Evolutionary conservation across 148 eudicot species (phyloP).

Genomic region (Vaccinium darrowii): DNA sequence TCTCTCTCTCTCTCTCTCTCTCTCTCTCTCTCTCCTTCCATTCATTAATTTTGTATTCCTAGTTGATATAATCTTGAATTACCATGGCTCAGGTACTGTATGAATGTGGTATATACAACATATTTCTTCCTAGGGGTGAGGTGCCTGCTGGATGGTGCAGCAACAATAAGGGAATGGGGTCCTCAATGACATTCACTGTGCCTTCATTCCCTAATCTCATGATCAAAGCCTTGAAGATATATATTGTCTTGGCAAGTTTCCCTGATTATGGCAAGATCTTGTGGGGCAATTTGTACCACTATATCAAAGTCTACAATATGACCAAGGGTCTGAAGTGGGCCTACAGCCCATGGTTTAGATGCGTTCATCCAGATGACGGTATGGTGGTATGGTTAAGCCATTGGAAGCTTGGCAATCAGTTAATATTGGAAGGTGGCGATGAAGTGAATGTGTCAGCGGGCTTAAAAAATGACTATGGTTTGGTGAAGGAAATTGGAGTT

Average conservation of each 20-base stretch:
- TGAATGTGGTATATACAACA: conserved; percentile 15
- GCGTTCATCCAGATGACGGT: not conserved
- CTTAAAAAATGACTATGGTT: too few relatives aligned
- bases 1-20: not conserved
- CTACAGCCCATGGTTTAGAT: conserved; percentile 1
- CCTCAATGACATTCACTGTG: not conserved
- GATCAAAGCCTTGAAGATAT: conserved; percentile 8
- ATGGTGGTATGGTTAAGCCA: not conserved
- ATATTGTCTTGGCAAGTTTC: not conserved
- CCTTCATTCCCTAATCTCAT: not conserved
- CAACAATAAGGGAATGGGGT: not conserved
- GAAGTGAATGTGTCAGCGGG: not conserved
- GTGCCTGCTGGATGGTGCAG: not conserved
- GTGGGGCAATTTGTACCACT: too few relatives aligned
- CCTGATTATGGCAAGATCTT: not conserved
- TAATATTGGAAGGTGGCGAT: not conserved
- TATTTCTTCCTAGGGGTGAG: conserved; percentile 4
- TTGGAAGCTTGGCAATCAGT: not conserved
- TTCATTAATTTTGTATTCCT: not conserved
- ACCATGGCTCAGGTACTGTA: conserved; percentile 11
- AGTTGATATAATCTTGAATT: not conserved
- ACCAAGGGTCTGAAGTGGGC: conserved; percentile 4
- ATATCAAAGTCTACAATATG: not conserved
- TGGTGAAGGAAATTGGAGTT: not conserved
- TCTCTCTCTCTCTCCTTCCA: too few relatives aligned